A percentile compares a stretch with the other conserved stretches of the same genome.
phyloP scores from a whole-genome alignment of 2,329 filamentous ascomycete species.

The Pseudocercospora pini-densiflorae region DNA sequence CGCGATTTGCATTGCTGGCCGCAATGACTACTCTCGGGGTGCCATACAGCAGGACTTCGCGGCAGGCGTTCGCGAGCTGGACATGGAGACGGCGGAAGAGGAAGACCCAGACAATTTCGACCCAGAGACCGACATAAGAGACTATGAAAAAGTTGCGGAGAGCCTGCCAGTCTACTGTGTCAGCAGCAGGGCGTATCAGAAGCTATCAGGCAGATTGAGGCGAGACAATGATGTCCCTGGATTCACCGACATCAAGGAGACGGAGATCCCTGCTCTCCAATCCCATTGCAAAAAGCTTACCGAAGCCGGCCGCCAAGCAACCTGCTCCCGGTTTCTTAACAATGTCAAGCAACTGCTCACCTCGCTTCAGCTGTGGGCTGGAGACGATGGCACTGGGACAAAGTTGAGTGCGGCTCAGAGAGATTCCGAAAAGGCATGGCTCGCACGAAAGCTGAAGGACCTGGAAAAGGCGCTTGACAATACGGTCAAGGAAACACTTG shows the following conservation, averaged over 20 bases:
- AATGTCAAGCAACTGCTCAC: slow-evolving; percentile 56
- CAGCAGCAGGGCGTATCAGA: slow-evolving; percentile 66
- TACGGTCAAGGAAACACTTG: slow-evolving; percentile 45
- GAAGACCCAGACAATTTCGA: slow-evolving; percentile 61
- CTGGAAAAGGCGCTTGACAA: slow-evolving; percentile 50
- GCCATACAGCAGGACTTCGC: slow-evolving; percentile 65
- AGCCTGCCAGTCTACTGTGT: slow-evolving; percentile 68
- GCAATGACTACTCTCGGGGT: slow-evolving; percentile 61
- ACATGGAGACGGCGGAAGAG: slow-evolving; percentile 59
- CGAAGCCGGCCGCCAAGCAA: slow-evolving; percentile 51
- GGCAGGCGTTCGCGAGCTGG: slow-evolving; percentile 62
- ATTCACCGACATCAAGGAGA: slow-evolving; percentile 59
- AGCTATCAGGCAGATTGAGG: slow-evolving; percentile 59
- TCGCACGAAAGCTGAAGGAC: slow-evolving; percentile 46
- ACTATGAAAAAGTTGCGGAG: slow-evolving; percentile 62
- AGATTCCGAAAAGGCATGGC: slow-evolving; percentile 43
- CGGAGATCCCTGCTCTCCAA: slow-evolving; percentile 62
- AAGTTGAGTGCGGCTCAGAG: slow-evolving; percentile 49
- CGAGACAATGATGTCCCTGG: slow-evolving; percentile 59
- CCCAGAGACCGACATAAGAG: slow-evolving; percentile 57
- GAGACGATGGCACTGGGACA: slow-evolving; percentile 47
- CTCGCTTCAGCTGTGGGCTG: slow-evolving; percentile 58
- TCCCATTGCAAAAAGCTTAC: slow-evolving; percentile 64
- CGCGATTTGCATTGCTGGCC: slow-evolving; percentile 56
- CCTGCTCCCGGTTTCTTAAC: slow-evolving; percentile 57